Percentiles rank a stretch among this genome's conserved stretches.
Conservation (phyloP, 495 filamentous ascomycete species). For the Penicillium simplicissimum region DNA sequence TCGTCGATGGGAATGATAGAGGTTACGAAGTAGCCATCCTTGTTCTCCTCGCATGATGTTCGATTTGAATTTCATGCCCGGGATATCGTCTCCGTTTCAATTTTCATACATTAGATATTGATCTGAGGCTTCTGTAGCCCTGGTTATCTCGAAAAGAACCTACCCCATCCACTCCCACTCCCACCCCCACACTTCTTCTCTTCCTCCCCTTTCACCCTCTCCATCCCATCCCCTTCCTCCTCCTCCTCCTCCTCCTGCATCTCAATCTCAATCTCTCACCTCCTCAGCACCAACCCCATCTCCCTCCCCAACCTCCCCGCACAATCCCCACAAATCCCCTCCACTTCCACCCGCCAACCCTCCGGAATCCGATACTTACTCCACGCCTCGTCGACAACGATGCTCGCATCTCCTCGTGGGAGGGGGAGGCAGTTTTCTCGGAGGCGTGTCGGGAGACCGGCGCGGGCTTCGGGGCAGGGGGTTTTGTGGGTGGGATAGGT, state of each 20-base stretch:
- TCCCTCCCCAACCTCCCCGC: not conserved
- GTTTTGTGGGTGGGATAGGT: not conserved
- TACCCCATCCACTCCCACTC: not conserved
- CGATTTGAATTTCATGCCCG: too few species aligned
- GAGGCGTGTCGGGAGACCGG: not conserved
- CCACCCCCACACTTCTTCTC: too few species aligned
- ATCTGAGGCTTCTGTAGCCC: too few species aligned
- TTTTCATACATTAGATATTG: too few species aligned
- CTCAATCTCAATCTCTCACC: not conserved
- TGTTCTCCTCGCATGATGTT: too few species aligned
- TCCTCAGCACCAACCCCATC: not conserved
- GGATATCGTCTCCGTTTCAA: too few species aligned
- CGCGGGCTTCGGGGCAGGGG: not conserved
- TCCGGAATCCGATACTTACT: not conserved
- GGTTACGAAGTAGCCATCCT: too few species aligned
- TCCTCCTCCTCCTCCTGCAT: not conserved
- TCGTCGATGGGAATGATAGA: too few species aligned
- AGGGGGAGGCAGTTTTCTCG: not conserved
- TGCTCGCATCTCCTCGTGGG: not conserved
- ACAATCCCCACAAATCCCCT: slow-evolving; percentile 6
- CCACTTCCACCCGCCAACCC: not conserved
- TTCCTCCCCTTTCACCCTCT: not conserved
- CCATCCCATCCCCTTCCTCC: not conserved
- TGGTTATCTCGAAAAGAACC: too few species aligned
- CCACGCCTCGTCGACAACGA: not conserved